Evolutionary conservation across 257 asterid genomes (phyloP).

Genomic region (Solanum bukasovii): DNA sequence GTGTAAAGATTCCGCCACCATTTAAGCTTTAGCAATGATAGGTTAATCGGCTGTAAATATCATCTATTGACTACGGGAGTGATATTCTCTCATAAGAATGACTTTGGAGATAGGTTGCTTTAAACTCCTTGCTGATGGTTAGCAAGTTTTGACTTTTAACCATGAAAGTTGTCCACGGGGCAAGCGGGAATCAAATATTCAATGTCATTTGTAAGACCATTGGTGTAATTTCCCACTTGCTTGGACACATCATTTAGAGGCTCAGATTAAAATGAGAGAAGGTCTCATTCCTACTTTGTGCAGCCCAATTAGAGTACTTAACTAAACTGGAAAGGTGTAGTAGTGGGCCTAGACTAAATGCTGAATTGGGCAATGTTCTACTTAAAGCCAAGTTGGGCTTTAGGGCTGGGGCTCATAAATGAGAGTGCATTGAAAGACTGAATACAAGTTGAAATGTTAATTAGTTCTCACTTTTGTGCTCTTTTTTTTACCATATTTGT

Average conservation of each 20-base stretch:
- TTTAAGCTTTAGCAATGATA: neutral
- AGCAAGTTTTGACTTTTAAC: neutral
- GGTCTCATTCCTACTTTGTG: conserved; percentile 6
- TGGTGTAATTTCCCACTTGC: neutral
- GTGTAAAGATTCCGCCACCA: neutral
- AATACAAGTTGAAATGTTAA: neutral
- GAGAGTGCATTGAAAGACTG: neutral
- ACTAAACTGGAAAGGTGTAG: neutral
- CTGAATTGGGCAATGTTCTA: neutral
- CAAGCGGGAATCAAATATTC: neutral
- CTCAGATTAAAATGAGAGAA: neutral
- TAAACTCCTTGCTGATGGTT: too few relatives aligned
- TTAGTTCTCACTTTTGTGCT: neutral
- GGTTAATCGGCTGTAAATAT: too few relatives aligned
- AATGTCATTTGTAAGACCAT: neutral
- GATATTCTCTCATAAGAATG: neutral
- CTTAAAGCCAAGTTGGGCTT: neutral
- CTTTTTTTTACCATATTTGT: neutral
- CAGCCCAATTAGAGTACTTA: neutral
- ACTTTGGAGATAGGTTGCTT: neutral
- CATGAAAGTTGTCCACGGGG: neutral
- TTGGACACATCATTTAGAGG: neutral
- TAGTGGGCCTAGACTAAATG: neutral
- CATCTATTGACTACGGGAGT: too few relatives aligned
- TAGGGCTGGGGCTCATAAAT: neutral